Evolutionary conservation across 2,329 filamentous ascomycete genomes (phyloP).

Genomic region (Cytospora schulzeri): DNA sequence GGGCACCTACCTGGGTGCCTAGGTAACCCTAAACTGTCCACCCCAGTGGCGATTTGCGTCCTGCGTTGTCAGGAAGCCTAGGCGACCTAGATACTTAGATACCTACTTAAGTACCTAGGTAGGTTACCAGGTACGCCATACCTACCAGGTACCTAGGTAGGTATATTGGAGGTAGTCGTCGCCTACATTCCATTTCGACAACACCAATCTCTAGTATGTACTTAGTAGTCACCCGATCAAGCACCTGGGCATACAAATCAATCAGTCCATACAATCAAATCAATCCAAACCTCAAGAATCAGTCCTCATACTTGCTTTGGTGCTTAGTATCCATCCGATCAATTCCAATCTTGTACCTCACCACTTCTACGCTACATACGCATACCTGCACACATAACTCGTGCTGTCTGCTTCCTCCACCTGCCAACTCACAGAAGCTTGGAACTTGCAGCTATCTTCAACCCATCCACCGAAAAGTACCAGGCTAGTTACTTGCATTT

Average conservation of each 20-base stretch:
- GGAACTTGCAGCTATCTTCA: constrained; percentile 11
- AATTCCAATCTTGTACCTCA: neutral
- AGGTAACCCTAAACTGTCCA: neutral
- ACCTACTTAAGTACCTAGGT: neutral
- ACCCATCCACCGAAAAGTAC: neutral
- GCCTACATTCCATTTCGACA: neutral
- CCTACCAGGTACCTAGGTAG: too few relatives aligned
- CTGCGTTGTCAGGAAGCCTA: too few relatives aligned
- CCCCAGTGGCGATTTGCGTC: too few relatives aligned
- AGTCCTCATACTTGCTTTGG: too few relatives aligned
- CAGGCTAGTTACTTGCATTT: neutral
- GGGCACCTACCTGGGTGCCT: constrained; percentile 10
- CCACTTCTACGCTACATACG: neutral
- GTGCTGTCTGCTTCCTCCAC: constrained; percentile 10
- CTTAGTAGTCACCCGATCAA: too few relatives aligned
- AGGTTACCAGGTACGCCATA: neutral
- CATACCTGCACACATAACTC: neutral
- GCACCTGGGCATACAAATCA: too few relatives aligned
- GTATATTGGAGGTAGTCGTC: neutral
- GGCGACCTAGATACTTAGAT: neutral
- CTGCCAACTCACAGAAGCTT: constrained; percentile 18
- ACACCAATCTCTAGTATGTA: too few relatives aligned
- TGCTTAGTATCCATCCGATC: neutral
- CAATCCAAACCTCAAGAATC: too few relatives aligned
- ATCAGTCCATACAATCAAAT: neutral